A percentile compares a stretch with the other conserved stretches of the same genome.
phyloP scores from a whole-genome alignment of 1,284 basidiomycete species.

The Ustilago curta region DNA sequence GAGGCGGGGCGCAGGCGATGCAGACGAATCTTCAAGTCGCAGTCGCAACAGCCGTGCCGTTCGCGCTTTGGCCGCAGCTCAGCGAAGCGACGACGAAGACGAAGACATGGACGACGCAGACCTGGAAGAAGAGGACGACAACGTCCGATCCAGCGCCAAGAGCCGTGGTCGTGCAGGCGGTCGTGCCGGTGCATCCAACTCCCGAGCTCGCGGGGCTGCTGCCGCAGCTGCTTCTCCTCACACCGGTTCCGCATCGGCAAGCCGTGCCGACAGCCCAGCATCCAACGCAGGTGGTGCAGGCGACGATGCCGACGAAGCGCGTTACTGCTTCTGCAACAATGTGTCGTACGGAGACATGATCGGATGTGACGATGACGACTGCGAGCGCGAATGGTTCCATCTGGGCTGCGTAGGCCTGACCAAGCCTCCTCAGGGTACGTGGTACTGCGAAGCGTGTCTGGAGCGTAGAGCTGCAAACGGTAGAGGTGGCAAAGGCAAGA shows the following conservation, averaged over 20 bases:
- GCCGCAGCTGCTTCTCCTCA: constrained; percentile 34
- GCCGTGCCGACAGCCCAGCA: constrained; percentile 32
- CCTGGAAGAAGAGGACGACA: constrained; percentile 35
- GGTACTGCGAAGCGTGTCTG: constrained; percentile 76
- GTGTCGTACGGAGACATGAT: constrained; percentile 97
- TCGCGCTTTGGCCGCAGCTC: constrained; percentile 25
- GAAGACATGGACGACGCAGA: constrained; percentile 45
- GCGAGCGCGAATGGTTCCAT: constrained; percentile 93
- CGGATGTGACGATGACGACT: constrained; percentile 89
- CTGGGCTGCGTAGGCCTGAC: constrained; percentile 77
- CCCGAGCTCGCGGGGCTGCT: constrained; percentile 29
- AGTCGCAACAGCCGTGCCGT: constrained; percentile 38
- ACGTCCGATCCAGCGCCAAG: constrained; percentile 19
- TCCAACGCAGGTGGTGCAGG: constrained; percentile 33
- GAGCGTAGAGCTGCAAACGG: constrained; percentile 50
- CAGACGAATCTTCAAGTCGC: constrained; percentile 22
- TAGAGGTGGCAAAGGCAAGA: constrained; percentile 36
- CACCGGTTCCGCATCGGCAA: constrained; percentile 32
- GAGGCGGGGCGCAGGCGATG: constrained; percentile 25
- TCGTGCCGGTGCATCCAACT: constrained; percentile 24
- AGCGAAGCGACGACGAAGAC: constrained; percentile 49
- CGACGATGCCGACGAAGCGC: constrained; percentile 73
- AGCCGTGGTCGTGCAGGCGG: constrained; percentile 21
- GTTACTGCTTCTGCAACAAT: constrained; percentile 89
- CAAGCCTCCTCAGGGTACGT: constrained; percentile 76